Evolutionary conservation across 2,329 filamentous ascomycete genomes (phyloP).

Genomic region (Aspergillus floridensis): DNA sequence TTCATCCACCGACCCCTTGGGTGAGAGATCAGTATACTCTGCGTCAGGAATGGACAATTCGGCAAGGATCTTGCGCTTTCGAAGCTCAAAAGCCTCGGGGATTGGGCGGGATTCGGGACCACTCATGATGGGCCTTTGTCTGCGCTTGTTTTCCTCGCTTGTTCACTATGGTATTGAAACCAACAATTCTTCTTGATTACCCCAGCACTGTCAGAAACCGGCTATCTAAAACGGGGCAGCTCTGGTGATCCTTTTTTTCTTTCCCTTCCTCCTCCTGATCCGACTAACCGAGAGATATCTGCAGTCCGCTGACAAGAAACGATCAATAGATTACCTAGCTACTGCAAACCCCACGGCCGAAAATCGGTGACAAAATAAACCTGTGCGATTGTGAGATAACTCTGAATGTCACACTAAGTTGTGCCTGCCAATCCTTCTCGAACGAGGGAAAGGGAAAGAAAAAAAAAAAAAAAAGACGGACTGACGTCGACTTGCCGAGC

Average conservation of each 20-base stretch:
- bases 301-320: not conserved
- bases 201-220: not conserved
- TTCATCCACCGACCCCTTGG: conserved; percentile 81
- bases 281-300: not conserved
- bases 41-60: conserved; percentile 66
- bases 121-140: conserved; percentile 6
- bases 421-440: conserved; percentile 15
- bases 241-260: not conserved
- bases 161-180: not conserved
- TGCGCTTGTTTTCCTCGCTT: conserved; percentile 4
- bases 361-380: not conserved
- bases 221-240: not conserved
- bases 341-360: not conserved
- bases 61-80: conserved; percentile 70
- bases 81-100: conserved; percentile 50
- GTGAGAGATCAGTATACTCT: conserved; percentile 78
- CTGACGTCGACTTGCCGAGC: conserved; percentile 10
- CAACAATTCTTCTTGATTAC: not conserved
- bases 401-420: not conserved
- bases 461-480: not conserved
- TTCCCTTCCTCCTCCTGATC: not conserved
- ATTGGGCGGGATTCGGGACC: conserved; percentile 15
- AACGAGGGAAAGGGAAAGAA: not conserved
- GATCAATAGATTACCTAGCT: not conserved
- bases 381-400: not conserved